phyloP scores from a whole-genome alignment of 306 rosid genomes.

The Glycine soja region DNA sequence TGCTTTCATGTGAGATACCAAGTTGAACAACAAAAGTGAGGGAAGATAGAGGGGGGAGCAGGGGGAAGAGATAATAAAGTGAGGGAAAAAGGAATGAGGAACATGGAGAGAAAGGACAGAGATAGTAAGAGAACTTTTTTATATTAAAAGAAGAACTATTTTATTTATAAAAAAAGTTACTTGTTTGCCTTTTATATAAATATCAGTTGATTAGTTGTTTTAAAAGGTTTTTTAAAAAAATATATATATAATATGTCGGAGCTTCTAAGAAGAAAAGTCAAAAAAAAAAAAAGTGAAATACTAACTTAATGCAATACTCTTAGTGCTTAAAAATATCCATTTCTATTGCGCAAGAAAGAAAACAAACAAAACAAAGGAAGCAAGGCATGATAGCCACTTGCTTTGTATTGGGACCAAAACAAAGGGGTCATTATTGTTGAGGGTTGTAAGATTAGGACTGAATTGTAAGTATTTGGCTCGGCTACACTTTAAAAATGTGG shows the following conservation, averaged over 20 bases:
- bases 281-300: not conserved
- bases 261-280: not conserved
- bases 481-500: slow-evolving; percentile 13
- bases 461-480: not conserved
- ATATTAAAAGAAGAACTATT: no score
- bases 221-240: no score
- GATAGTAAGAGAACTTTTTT: no score
- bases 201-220: no score
- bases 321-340: not conserved
- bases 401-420: slow-evolving; percentile 19
- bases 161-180: no score
- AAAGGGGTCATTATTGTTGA: not conserved
- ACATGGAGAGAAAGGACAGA: not conserved
- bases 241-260: not conserved
- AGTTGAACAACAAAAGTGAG: no score
- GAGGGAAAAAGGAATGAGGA: not conserved
- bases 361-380: not conserved
- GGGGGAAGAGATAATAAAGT: not conserved
- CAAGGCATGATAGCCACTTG: slow-evolving; percentile 13
- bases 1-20: no score
- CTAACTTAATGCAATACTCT: not conserved
- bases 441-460: not conserved
- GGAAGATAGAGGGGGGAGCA: no score
- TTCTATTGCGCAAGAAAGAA: not conserved
- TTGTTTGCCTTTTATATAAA: no score